These are phyloP conservation scores for Coemansia biformis DNA, from an alignment of 192 early-diverging fungal species.

Conservation along the genomic window DNA sequence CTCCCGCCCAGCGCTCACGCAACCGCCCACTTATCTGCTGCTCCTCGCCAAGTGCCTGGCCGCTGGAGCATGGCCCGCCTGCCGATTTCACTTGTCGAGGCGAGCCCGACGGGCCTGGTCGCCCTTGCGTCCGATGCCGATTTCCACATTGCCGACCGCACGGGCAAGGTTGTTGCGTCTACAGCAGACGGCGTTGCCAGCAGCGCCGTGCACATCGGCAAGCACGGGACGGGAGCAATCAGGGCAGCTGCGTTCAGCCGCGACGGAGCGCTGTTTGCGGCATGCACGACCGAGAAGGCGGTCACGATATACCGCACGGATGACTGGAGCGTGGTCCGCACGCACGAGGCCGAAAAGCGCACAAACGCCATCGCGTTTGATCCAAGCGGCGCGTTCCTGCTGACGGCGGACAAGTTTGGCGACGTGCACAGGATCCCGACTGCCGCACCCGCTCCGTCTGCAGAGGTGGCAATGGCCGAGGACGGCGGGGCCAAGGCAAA, in stretches of 20 bases:
- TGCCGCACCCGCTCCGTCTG: neutral
- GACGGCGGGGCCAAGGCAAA: slow-evolving; percentile 6
- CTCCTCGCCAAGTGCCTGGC: too few species aligned
- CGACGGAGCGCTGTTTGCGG: slow-evolving; percentile 55
- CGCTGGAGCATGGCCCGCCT: slow-evolving; percentile 10
- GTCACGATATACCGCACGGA: slow-evolving; percentile 61
- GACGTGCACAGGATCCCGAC: slow-evolving; percentile 62
- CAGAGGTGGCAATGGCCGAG: neutral
- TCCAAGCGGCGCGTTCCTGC: slow-evolving; percentile 54
- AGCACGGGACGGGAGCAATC: slow-evolving; percentile 40
- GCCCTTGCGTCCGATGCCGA: slow-evolving; percentile 20
- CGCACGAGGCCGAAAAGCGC: slow-evolving; percentile 58
- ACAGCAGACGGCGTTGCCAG: slow-evolving; percentile 2
- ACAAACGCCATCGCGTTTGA: slow-evolving; percentile 70
- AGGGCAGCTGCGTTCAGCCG: slow-evolving; percentile 54
- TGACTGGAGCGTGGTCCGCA: slow-evolving; percentile 51
- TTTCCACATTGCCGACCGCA: slow-evolving; percentile 27
- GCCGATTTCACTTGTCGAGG: slow-evolving; percentile 27
- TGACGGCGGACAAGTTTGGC: slow-evolving; percentile 93
- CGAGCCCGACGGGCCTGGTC: slow-evolving; percentile 20
- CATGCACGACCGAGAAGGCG: slow-evolving; percentile 63
- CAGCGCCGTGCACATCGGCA: slow-evolving; percentile 11
- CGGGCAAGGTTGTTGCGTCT: slow-evolving; percentile 20
- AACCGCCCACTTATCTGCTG: too few species aligned
- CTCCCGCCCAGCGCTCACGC: too few species aligned